Percentiles rank a stretch among this genome's conserved stretches.
Conservation (phyloP, 805 yeast genomes). For the Wickerhamomyces xylosicus region DNA sequence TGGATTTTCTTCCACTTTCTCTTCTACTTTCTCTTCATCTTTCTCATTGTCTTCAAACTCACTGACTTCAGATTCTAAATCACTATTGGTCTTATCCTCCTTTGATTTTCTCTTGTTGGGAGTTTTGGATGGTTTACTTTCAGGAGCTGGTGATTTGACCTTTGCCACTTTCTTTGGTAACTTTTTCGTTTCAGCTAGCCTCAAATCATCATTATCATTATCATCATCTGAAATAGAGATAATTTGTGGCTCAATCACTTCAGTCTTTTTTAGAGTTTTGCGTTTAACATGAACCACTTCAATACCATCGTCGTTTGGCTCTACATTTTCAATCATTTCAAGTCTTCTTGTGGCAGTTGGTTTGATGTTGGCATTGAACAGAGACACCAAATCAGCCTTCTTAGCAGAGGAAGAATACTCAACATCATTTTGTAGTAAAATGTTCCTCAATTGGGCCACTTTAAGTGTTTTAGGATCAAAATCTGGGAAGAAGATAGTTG, state of each 20-base stretch:
- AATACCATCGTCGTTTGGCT: slow-evolving; percentile 27
- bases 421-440: slow-evolving; percentile 56
- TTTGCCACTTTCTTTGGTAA: slow-evolving; percentile 3
- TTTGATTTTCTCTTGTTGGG: slow-evolving; percentile 2
- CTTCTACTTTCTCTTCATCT: background rate
- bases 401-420: slow-evolving; percentile 51
- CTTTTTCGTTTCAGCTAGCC: background rate
- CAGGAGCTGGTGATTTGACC: background rate
- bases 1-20: too few relatives aligned
- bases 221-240: background rate
- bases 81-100: background rate
- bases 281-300: slow-evolving; percentile 23
- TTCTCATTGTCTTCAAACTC: background rate
- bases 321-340: slow-evolving; percentile 19
- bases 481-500: slow-evolving; percentile 22
- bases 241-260: too few relatives aligned
- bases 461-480: slow-evolving; percentile 60
- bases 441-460: slow-evolving; percentile 59
- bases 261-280: background rate
- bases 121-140: background rate
- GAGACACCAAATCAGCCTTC: slow-evolving; percentile 51
- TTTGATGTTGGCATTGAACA: slow-evolving; percentile 45
- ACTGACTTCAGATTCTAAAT: background rate
- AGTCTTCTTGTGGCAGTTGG: slow-evolving; percentile 37
- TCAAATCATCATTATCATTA: background rate